Base-by-base conservation (phyloP, 441 rosid species). In the Isatis lusitanica region DNA sequence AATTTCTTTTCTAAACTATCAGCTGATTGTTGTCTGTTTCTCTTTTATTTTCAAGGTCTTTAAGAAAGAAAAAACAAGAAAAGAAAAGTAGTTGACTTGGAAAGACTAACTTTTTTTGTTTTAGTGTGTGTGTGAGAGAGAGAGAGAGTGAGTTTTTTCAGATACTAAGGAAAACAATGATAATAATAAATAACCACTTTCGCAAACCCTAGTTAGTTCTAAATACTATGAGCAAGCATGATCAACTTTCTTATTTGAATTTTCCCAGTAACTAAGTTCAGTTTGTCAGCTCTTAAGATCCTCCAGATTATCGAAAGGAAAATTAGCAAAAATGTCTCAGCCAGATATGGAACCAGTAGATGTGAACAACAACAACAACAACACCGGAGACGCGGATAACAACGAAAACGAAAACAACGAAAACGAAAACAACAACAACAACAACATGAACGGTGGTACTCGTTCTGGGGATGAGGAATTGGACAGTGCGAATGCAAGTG, bases 71-170 rank as follows among this genome's bases (percentile, higher is more conserved):
- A 18, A 52, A 7, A 36, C 7, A 13, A 31, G 9, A 12, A 3
- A 71, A 36, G 28, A 7, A 63, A 73, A 65, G 16, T 73, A 17
- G 33, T 65, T 66, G 72, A 57, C 72, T 66, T 17, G 17, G 66
- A 65, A 47, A 57, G 47, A 24, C 59, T 46, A 35, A 64, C 24
- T 24, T 64, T 24, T 64, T 55, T 15, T 58, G 74, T 47, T 58
- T 66, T 33, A 58, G 50, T 58, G 57, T 35, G 57, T 33, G 46
- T 10, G 38, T 13, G 16, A 4, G 63, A 33, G 30, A 17, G 63
- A 2, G 63, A 10, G 44, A 7, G 48, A 5, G 50, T 12, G 21
- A 12, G 65, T 61, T 12, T 7, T 61, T 50, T 62, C n/a, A 24
- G 50, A 58, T 36, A 57, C 2, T 6, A 39, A 26, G 50, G 50